Evolutionary conservation across 768 basidiomycete genomes (phyloP).

Genomic region (Symmetrospora coprosmae): DNA sequence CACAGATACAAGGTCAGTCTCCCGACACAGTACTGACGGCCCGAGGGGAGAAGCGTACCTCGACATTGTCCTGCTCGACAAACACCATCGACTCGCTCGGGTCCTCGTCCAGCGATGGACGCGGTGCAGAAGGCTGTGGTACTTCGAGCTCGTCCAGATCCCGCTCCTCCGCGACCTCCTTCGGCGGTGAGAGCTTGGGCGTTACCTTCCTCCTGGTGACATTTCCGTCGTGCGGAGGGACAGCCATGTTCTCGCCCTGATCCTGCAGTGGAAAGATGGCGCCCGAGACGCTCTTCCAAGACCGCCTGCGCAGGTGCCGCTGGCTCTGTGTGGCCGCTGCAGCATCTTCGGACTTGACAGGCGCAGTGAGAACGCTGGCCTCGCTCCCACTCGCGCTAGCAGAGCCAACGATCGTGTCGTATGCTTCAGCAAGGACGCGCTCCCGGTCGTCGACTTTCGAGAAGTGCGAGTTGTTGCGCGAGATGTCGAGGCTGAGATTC

Average conservation of each 20-base stretch:
- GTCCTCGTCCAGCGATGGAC: slow-evolving; percentile 7
- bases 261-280: not conserved
- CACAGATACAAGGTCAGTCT: not conserved
- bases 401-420: not conserved
- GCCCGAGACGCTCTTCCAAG: not conserved
- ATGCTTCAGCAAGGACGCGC: too few species aligned
- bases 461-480: not conserved
- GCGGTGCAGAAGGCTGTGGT: not conserved
- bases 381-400: not conserved
- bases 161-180: not conserved
- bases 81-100: not conserved
- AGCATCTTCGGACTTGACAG: too few species aligned
- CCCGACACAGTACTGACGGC: not conserved
- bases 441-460: not conserved
- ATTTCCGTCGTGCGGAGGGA: not conserved
- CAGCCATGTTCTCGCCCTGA: not conserved
- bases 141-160: not conserved
- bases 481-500: slow-evolving; percentile 3
- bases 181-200: not conserved
- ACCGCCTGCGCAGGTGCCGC: slow-evolving; percentile 3
- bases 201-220: not conserved
- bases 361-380: too few species aligned
- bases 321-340: not conserved
- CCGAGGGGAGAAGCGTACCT: not conserved
- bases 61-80: not conserved